Base-by-base conservation (phyloP, 2,329 filamentous ascomycete species). In the Botrytis porri region DNA sequence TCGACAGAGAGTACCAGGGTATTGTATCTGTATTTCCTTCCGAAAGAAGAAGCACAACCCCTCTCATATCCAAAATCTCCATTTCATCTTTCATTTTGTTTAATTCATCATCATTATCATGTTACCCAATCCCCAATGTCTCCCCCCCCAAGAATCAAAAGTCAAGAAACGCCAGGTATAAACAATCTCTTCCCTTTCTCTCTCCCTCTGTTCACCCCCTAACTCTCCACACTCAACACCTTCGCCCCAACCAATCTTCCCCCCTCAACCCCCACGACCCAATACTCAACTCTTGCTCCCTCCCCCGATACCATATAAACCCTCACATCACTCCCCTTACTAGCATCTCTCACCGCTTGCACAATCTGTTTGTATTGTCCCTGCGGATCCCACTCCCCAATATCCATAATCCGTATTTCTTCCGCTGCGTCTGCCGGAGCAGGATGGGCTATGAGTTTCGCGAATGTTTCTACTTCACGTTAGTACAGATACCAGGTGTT, bases 201-300 rank as follows among this genome's bases (percentile, higher is more conserved):
- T 37, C 9, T 25, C 43, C 12, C 14, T 7, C 20, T 22, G 29
- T 0, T 16, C 3, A n/a, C 4, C 18, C 37, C 16, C 29, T 69
- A 73, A 20, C 71, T 73, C 71, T 73, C 71, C 12, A 73, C 59
- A 5, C 64, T 65, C n/a, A 73, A 22, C 25, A 64, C 71, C 57
- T 69, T 73, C 7, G 45, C 63, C 8, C 71, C 71, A 12, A 73
- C 51, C 57, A 73, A 62, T 32, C 71, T 69, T 20, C 86, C 87
- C 69, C 83, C 83, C 78, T 90, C 86, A 77, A 92, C 81, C 35
- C 88, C 89, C 64, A 97, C 84, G 73, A 97, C 84, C 87, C 91
- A 97, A 82, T 97, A 97, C 83, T 97, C 93, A 22, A 86, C 86
- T 80, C 91, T 87, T 39, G 90, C 88, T 20, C 84, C 84, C 62